Conservation (phyloP, 352 stramenopile species). For the Achlya hypogyna region DNA sequence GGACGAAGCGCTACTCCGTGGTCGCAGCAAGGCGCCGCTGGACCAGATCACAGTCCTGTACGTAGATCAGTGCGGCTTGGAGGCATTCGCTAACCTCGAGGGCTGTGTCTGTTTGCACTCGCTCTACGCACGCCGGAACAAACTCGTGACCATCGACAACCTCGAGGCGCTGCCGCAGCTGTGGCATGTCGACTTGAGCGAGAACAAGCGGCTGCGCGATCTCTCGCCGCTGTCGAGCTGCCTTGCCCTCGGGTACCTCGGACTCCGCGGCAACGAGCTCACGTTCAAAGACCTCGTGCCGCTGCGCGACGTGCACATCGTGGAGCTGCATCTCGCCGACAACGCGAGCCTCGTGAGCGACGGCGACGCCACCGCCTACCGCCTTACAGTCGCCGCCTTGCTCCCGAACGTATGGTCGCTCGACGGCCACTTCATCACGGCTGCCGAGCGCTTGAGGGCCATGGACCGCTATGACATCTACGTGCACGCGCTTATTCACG, state of each 20-base stretch:
- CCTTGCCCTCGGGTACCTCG: constrained; percentile 41
- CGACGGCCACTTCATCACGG: constrained; percentile 46
- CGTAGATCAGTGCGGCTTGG: constrained; percentile 39
- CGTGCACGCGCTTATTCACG: constrained; percentile 7
- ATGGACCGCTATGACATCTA: constrained; percentile 35
- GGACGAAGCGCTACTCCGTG: constrained; percentile 26
- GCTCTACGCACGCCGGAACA: constrained; percentile 45
- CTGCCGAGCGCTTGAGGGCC: constrained; percentile 30
- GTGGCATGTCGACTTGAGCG: constrained; percentile 44
- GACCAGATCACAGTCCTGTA: constrained; percentile 38
- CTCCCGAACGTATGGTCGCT: constrained; percentile 51
- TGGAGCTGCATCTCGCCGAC: constrained; percentile 37
- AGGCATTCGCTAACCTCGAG: constrained; percentile 43
- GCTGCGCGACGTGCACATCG: constrained; percentile 45
- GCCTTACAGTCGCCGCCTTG: constrained; percentile 36
- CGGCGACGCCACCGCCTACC: constrained; percentile 25
- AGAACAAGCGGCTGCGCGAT: constrained; percentile 32
- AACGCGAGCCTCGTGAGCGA: constrained; percentile 29
- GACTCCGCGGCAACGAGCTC: constrained; percentile 39
- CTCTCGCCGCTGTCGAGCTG: constrained; percentile 38
- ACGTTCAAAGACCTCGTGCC: constrained; percentile 41
- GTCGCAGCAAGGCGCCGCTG: constrained; percentile 42
- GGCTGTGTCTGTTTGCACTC: constrained; percentile 34
- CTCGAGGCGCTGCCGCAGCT: constrained; percentile 32
- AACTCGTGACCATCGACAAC: constrained; percentile 34